Evolutionary conservation across 2,329 filamentous ascomycete species (phyloP).

Genomic region (Rachicladosporium sp.): DNA sequence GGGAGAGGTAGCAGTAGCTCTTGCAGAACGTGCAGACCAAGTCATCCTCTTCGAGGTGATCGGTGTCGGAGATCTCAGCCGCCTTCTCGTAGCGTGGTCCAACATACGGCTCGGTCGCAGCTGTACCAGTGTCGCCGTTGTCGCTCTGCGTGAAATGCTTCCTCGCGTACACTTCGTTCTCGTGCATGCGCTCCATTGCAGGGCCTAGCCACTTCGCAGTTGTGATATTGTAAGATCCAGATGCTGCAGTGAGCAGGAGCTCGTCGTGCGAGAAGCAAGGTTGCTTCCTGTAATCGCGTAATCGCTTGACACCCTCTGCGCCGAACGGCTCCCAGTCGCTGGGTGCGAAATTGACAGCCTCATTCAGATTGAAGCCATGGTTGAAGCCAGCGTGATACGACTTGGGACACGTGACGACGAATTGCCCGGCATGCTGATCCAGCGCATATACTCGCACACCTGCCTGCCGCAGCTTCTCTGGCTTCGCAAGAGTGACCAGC

Average conservation of each 20-base stretch:
- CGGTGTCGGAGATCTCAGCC: slow-evolving; percentile 43
- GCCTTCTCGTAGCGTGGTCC: slow-evolving; percentile 30
- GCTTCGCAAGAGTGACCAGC: slow-evolving; percentile 87
- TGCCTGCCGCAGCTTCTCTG: slow-evolving; percentile 83
- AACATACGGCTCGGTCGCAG: slow-evolving; percentile 16
- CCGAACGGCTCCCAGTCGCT: slow-evolving; percentile 91
- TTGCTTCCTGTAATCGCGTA: slow-evolving; percentile 78
- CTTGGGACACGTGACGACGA: slow-evolving; percentile 92
- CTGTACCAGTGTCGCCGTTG: slow-evolving; percentile 31
- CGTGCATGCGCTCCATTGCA: slow-evolving; percentile 65
- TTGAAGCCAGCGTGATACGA: slow-evolving; percentile 98
- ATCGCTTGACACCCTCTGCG: slow-evolving; percentile 68
- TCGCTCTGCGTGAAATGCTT: slow-evolving; percentile 51
- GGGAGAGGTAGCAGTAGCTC: slow-evolving; percentile 77
- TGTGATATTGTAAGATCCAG: slow-evolving; percentile 66
- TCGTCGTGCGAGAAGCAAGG: slow-evolving; percentile 98
- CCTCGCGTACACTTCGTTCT: slow-evolving; percentile 59
- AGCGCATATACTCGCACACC: slow-evolving; percentile 86
- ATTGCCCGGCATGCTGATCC: slow-evolving; percentile 91
- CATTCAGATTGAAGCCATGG: slow-evolving; percentile 96
- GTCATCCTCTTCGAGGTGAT: slow-evolving; percentile 70
- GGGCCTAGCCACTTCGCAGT: slow-evolving; percentile 93
- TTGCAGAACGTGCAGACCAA: slow-evolving; percentile 91
- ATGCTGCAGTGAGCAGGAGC: slow-evolving; percentile 77
- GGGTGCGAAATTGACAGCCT: slow-evolving; percentile 96